A percentile compares a stretch with the other conserved stretches of the same genome.
Evolutionary conservation across 805 yeast species (phyloP).

Genomic region (Jamesozyma gamospora): DNA sequence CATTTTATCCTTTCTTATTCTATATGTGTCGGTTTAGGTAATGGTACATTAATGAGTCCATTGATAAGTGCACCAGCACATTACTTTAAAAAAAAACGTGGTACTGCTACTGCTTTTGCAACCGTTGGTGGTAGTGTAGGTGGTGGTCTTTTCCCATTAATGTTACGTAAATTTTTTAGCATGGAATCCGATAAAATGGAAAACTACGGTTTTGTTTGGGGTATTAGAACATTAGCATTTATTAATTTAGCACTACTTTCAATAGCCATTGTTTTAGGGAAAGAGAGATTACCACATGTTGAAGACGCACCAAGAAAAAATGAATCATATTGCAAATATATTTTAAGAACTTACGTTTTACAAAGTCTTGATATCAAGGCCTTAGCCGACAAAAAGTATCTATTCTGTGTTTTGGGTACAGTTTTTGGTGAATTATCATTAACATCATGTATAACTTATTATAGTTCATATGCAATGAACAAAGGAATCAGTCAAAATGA

Average conservation of each 20-base stretch:
- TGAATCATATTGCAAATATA: constrained; percentile 15
- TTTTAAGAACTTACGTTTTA: constrained; percentile 22
- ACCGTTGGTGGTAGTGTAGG: constrained; percentile 47
- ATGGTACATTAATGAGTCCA: constrained; percentile 48
- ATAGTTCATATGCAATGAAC: constrained; percentile 41
- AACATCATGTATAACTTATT: constrained; percentile 37
- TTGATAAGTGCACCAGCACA: constrained; percentile 51
- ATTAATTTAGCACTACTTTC: constrained; percentile 31
- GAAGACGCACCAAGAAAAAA: constrained; percentile 14
- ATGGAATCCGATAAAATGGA: constrained; percentile 17
- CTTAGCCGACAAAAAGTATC: constrained; percentile 36
- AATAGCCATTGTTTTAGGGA: constrained; percentile 29
- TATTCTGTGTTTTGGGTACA: constrained; percentile 36
- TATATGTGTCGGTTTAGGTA: constrained; percentile 45
- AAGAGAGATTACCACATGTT: constrained; percentile 38
- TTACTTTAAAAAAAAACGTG: constrained; percentile 52
- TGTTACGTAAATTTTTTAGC: constrained; percentile 37
- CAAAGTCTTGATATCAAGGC: constrained; percentile 30
- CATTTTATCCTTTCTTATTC: constrained; percentile 54
- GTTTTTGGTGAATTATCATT: constrained; percentile 39
- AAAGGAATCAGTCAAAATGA: constrained; percentile 34
- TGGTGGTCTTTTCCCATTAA: constrained; percentile 44
- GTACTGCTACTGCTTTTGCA: constrained; percentile 41
- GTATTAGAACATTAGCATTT: constrained; percentile 43
- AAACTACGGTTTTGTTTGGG: constrained; percentile 43